Evolutionary conservation across 2,329 filamentous ascomycete species (phyloP), one percentile per base, ranked within the genome.

Genomic region (Thelonectria rubi): DNA sequence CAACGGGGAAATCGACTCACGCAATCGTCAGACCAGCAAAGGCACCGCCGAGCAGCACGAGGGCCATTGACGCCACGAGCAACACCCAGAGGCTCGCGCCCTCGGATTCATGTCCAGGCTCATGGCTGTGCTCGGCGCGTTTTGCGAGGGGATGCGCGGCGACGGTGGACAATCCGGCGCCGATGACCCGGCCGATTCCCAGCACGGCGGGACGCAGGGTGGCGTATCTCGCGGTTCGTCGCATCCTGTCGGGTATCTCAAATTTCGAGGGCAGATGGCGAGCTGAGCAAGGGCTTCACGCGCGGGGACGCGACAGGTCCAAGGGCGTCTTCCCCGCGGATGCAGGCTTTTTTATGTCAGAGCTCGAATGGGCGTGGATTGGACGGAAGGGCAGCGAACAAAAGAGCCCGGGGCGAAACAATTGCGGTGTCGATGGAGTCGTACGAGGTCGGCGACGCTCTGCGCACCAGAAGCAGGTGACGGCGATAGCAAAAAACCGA

Each of bases 11-110:
- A 54, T 49, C 26, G 24, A 83, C 88, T 75, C 80, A 90, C 85
- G 92, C 92, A 74, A 95, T 93, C 17, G 95, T 99, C 77, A 99
- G 80, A 34, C 95, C 95, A 10, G 95, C 95, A 80, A 99, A 99
- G 40, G 92, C 93, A 65, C 95, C 95, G 65, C 95, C 95, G 1
- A 92, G 85, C 63, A 98, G 81, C 10, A 98, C 95, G 58, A 99
- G 84, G 21, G 88, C 84, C 62, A 92, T 85, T 17, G 94, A 96
- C 30, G 93, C 84, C 58, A 88, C 82, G 64, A 95, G 85, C 73
- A 97, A 93, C 47, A 94, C 81, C 91, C 92, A 97, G 68, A 97
- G 80, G 52, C 86, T 85, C 8, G 88, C 84, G 64, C 90, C 89
- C 21, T 84, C 80, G 8, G 90, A 89, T 21, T 84, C 80, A 6